Evolutionary conservation across 148 eudicot species (phyloP), one percentile per base, ranked within the genome.

Genomic region (Amaranthus cruentus): DNA sequence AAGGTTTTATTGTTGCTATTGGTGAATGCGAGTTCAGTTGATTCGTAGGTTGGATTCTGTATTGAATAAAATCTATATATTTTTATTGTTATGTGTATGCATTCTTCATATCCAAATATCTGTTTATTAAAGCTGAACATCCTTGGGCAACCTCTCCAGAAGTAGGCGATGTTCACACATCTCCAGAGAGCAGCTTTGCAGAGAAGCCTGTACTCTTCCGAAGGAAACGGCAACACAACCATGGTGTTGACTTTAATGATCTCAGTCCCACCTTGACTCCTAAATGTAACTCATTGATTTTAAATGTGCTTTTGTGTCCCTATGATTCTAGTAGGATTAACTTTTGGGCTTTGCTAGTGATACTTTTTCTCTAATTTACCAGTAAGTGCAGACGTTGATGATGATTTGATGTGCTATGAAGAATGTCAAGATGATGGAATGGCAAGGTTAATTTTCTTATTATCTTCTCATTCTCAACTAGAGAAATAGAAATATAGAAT

Each of bases 341-440:
- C 38, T 63, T 49, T 15, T 62, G 54, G 9, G 50, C 70, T 52
- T 57, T 55, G 11, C 61, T 67, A 5, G 13, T 28, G 38, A 28
- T 28, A 28, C 38, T 28, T 67, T 62, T 61, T 62, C 50, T 6
- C 52, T 61, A 76, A 69, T 82, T 58, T 49, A 28, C 70, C 85
- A 94, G 97, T 77, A 65, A 69, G 49, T 71, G 84, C 72, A 63
- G 70, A 79, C 38, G 74, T 52, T 74, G 73, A 74, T 53, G 86
- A 76, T 58, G 73, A 70, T 61, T 70, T 75, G 58, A 44, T 67
- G 54, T 70, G 83, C 63, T 76, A 79, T 48, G 82, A 81, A 80
- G 77, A 76, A 77, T 58, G 82, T 68, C 83, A 85, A 70, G 90
- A 86, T 66, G 85, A 87, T 73, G 92, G 77, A 68, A 62, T 87